Evolutionary conservation across 352 stramenopile genomes (phyloP).

Genomic region (Phytophthora vignae): DNA sequence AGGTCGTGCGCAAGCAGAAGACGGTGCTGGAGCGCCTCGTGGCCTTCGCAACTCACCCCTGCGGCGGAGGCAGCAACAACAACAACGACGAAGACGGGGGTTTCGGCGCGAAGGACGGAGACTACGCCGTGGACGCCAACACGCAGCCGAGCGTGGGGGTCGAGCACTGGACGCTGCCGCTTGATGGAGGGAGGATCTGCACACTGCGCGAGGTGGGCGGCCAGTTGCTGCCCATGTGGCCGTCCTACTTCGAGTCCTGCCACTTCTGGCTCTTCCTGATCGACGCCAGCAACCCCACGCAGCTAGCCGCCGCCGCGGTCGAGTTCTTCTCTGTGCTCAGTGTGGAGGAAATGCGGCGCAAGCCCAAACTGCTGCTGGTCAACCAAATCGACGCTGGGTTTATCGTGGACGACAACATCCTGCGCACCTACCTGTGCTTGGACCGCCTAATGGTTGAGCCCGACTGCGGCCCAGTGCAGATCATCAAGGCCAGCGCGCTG

Average conservation of each 20-base stretch:
- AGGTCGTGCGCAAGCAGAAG: conserved; percentile 51
- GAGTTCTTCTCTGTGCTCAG: conserved; percentile 74
- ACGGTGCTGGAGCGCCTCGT: conserved; percentile 53
- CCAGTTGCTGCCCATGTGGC: conserved; percentile 78
- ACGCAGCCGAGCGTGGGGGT: conserved; percentile 74
- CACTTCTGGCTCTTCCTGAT: conserved; percentile 80
- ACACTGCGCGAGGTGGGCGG: conserved; percentile 72
- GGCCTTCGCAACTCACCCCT: conserved; percentile 30
- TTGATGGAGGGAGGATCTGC: conserved; percentile 45
- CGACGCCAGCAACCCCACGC: conserved; percentile 62
- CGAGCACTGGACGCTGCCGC: conserved; percentile 60
- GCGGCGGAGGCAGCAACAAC: conserved; percentile 10
- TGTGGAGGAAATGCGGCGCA: conserved; percentile 60
- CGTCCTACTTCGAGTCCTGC: conserved; percentile 66
- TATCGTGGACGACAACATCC: conserved; percentile 53
- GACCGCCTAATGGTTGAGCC: conserved; percentile 51
- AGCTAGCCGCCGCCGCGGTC: conserved; percentile 57
- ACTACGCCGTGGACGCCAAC: conserved; percentile 32
- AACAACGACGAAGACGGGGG: conserved; percentile 6
- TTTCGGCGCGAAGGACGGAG: conserved; percentile 24
- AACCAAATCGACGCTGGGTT: conserved; percentile 73
- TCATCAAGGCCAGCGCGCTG: conserved; percentile 67
- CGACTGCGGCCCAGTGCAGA: conserved; percentile 48
- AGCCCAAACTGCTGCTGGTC: conserved; percentile 71
- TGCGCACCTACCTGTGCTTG: conserved; percentile 63